Conservation (phyloP, 495 filamentous ascomycete species). For the Rhizodiscina lignyota region DNA sequence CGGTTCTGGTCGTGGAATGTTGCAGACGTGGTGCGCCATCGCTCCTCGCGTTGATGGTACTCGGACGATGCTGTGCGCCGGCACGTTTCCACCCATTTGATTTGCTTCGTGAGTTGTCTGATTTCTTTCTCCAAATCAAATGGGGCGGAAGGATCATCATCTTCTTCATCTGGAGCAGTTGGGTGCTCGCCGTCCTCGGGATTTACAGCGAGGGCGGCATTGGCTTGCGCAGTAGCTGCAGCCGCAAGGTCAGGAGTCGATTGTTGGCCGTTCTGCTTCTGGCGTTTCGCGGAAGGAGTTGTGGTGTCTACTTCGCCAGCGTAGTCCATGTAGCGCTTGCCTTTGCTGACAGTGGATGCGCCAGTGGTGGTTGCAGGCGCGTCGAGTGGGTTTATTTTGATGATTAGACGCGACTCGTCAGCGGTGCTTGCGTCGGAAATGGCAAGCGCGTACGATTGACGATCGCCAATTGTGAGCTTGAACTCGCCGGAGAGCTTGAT, state of each 20-base stretch:
- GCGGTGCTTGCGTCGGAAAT: neutral
- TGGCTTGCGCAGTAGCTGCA: neutral
- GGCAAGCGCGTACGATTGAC: neutral
- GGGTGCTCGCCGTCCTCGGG: neutral
- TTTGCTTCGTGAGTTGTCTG: conserved; percentile 13
- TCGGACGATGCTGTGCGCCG: conserved; percentile 11
- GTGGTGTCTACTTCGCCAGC: too few relatives aligned
- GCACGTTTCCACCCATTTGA: conserved; percentile 21
- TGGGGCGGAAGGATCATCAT: neutral
- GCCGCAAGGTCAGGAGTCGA: neutral
- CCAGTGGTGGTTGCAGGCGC: too few relatives aligned
- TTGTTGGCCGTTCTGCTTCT: neutral
- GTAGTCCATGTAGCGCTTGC: too few relatives aligned
- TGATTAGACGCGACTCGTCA: neutral
- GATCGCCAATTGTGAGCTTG: neutral
- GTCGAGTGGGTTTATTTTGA: too few relatives aligned
- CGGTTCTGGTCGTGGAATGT: conserved; percentile 17
- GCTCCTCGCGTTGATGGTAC: conserved; percentile 17
- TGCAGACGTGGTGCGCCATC: conserved; percentile 17
- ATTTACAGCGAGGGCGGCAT: neutral
- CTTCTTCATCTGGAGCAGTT: neutral
- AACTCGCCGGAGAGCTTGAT: neutral
- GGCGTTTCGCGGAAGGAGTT: too few relatives aligned
- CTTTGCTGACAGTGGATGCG: too few relatives aligned
- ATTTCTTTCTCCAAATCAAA: conserved; percentile 4